These are phyloP conservation scores for Pharnaceum exiguum DNA, from an alignment of 148 eudicot genomes.

Conservation along the genomic window DNA sequence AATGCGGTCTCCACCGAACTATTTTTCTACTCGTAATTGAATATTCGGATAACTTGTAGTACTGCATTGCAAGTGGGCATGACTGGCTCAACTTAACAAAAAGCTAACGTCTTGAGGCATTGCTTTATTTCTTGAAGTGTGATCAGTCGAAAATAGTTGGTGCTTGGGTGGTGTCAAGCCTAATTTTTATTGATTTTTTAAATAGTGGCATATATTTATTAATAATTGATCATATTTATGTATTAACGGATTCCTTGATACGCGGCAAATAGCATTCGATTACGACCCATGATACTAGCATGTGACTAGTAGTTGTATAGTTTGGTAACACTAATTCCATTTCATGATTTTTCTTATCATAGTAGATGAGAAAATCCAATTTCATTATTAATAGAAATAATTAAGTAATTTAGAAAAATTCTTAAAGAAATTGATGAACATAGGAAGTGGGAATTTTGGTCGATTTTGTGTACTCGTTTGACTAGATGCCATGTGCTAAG, in stretches of 20 bases:
- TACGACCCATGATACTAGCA: constrained; percentile 33
- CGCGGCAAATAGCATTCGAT: constrained; percentile 33
- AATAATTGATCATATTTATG: background rate
- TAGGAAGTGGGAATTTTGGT: constrained; percentile 38
- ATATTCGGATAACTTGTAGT: no score
- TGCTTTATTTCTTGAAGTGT: no score
- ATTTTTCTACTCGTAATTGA: no score
- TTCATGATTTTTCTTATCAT: no score
- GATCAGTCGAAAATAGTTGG: background rate
- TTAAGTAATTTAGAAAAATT: background rate
- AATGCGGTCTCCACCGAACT: no score
- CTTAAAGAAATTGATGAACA: constrained; percentile 6
- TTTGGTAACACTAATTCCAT: constrained; percentile 16
- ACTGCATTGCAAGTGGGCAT: no score
- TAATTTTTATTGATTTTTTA: background rate
- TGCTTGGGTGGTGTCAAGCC: background rate
- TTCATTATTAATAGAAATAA: background rate
- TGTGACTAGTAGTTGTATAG: constrained; percentile 26
- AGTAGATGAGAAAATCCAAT: no score
- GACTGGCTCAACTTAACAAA: no score
- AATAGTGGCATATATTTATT: background rate
- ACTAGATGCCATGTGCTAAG: constrained; percentile 36
- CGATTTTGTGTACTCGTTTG: constrained; percentile 38
- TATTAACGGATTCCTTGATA: constrained; percentile 21
- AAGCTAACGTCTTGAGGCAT: no score